phyloP scores from a whole-genome alignment of 2,329 filamentous ascomycete species.

The Blastomyces parvus region DNA sequence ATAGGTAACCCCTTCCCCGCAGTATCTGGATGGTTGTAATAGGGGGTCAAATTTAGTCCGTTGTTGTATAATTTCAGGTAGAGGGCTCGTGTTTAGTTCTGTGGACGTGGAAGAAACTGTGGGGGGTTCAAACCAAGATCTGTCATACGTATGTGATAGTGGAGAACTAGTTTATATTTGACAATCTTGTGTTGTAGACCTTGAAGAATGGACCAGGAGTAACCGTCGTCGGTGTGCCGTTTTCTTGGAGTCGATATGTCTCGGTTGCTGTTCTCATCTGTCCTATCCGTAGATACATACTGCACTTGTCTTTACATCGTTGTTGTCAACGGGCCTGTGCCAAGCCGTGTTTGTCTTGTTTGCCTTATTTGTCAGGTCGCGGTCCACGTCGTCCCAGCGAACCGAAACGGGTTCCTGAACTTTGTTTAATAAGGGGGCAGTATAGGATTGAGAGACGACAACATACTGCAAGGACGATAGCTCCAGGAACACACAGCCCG shows the following conservation, averaged over 20 bases:
- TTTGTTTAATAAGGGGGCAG: no score
- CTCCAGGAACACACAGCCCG: not conserved
- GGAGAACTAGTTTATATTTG: not conserved
- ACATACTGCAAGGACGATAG: not conserved
- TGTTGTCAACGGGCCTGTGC: no score
- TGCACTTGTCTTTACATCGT: no score
- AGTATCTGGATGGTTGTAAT: not conserved
- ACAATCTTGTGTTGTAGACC: not conserved
- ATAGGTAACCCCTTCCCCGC: not conserved
- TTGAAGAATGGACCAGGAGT: not conserved
- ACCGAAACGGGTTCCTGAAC: not conserved
- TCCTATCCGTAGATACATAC: no score
- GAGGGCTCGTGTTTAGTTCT: not conserved
- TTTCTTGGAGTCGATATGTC: not conserved
- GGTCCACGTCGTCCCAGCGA: not conserved
- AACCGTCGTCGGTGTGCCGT: not conserved
- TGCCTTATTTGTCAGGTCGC: slow-evolving; percentile 2
- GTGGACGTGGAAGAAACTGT: not conserved
- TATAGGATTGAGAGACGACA: not conserved
- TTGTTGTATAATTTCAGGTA: not conserved
- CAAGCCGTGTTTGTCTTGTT: not conserved
- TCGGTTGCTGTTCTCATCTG: not conserved
- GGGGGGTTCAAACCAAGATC: not conserved
- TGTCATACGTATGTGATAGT: not conserved
- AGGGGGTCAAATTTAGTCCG: not conserved